Percentiles rank a stretch among this genome's conserved stretches.
phyloP scores from a whole-genome alignment of 2,329 filamentous ascomycete species.

The Aspergillus sp. region DNA sequence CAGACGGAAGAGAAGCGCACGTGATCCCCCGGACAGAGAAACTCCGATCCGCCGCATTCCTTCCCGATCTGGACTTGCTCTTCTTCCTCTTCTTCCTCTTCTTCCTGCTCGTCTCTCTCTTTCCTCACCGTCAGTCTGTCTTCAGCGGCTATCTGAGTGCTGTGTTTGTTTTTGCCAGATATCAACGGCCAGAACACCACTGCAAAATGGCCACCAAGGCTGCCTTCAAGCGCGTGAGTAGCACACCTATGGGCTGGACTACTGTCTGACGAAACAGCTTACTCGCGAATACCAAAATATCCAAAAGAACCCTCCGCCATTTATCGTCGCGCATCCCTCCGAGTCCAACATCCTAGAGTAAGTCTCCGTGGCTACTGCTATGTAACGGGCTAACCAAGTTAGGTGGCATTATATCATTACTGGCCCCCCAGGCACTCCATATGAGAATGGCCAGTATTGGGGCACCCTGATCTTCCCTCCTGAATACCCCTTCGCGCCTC shows the following conservation, averaged over 20 bases:
- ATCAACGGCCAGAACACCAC: not conserved
- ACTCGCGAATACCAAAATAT: constrained; percentile 57
- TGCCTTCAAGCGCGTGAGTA: constrained; percentile 59
- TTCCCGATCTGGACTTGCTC: too few relatives aligned
- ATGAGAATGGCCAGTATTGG: constrained; percentile 95
- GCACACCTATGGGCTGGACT: too few relatives aligned
- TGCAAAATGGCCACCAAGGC: constrained; percentile 67
- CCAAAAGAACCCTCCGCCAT: constrained; percentile 70
- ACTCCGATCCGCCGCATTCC: too few relatives aligned
- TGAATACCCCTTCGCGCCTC: constrained; percentile 94
- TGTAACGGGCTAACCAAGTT: constrained; percentile 10
- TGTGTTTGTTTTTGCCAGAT: too few relatives aligned
- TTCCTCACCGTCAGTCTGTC: too few relatives aligned
- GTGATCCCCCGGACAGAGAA: too few relatives aligned
- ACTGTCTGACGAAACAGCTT: constrained; percentile 33
- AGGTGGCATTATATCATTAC: constrained; percentile 95
- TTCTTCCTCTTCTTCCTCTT: too few relatives aligned
- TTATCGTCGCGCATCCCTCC: constrained; percentile 80
- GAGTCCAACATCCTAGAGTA: constrained; percentile 87
- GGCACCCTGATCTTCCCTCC: constrained; percentile 90
- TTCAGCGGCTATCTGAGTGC: too few relatives aligned
- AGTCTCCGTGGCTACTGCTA: constrained; percentile 16
- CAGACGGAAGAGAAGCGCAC: too few relatives aligned
- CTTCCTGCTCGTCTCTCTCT: too few relatives aligned
- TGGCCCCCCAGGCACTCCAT: constrained; percentile 86